Percentiles rank a stretch among this genome's conserved stretches.
phyloP scores from a whole-genome alignment of 179 eudicot genomes.

The Carnegiea gigantea region DNA sequence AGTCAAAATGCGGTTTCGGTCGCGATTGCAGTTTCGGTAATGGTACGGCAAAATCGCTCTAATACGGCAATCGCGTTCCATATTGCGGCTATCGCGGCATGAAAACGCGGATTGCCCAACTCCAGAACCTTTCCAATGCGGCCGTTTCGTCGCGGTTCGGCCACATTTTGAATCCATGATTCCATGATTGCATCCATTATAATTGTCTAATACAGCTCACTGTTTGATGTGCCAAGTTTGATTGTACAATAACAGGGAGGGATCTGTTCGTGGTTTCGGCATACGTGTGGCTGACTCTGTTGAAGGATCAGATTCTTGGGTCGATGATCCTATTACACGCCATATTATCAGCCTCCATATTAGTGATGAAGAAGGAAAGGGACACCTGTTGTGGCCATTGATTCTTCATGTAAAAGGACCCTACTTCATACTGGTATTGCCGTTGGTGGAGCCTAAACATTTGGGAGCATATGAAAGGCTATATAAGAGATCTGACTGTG shows the following conservation, averaged over 20 bases:
- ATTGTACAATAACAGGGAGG: conserved; percentile 58
- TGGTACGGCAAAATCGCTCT: too few species aligned
- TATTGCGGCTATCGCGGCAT: too few species aligned
- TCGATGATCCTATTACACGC: conserved; percentile 93
- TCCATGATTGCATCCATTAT: conserved; percentile 9
- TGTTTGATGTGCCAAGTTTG: background rate
- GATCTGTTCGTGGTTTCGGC: conserved; percentile 86
- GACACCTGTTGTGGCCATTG: conserved; percentile 74
- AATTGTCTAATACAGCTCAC: background rate
- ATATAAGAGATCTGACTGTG: conserved; percentile 71
- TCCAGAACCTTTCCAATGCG: too few species aligned
- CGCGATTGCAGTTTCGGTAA: too few species aligned
- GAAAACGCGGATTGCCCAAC: too few species aligned
- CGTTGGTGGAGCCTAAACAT: conserved; percentile 85
- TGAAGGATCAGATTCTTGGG: conserved; percentile 97
- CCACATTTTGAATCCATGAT: too few species aligned
- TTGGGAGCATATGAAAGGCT: conserved; percentile 63
- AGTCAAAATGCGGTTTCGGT: too few species aligned
- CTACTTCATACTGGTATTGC: conserved; percentile 67
- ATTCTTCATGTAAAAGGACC: conserved; percentile 73
- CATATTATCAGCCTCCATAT: conserved; percentile 73
- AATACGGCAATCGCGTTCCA: too few species aligned
- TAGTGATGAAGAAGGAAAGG: conserved; percentile 47
- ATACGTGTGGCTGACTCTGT: conserved; percentile 69
- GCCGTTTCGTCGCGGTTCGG: too few species aligned